A percentile compares a stretch with the other conserved stretches of the same genome.
These are phyloP conservation scores for Termitomyces titanicus DNA, from an alignment of 768 basidiomycete genomes.

Conservation along the genomic window DNA sequence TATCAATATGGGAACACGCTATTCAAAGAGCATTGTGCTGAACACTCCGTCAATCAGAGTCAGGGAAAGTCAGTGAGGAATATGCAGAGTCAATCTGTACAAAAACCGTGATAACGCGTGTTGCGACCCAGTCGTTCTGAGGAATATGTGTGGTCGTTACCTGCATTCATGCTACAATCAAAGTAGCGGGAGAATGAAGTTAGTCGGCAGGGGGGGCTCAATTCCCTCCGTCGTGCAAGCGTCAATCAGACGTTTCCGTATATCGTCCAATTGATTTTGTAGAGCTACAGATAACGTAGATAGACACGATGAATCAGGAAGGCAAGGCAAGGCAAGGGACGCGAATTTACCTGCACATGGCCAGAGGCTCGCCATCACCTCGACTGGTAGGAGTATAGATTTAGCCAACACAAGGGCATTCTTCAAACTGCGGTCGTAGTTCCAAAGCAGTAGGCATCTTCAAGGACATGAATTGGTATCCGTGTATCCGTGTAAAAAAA, in stretches of 20 bases:
- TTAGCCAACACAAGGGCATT: slow-evolving; percentile 67
- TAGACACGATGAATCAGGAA: neutral
- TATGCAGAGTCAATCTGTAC: too few relatives aligned
- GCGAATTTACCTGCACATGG: slow-evolving; percentile 42
- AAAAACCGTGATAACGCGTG: too few relatives aligned
- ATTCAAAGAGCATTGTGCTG: too few relatives aligned
- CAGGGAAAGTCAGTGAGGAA: too few relatives aligned
- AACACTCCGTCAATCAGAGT: too few relatives aligned
- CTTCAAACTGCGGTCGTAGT: slow-evolving; percentile 51
- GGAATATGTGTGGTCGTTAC: too few relatives aligned
- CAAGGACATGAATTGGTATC: neutral
- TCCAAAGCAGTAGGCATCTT: slow-evolving; percentile 67
- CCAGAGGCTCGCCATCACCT: slow-evolving; percentile 70
- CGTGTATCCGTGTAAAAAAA: neutral
- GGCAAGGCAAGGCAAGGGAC: neutral
- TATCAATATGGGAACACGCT: too few relatives aligned
- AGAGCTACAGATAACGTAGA: slow-evolving; percentile 30
- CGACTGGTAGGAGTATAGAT: slow-evolving; percentile 56
- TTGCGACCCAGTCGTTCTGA: too few relatives aligned
- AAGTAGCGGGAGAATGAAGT: slow-evolving; percentile 32
- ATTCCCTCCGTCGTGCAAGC: slow-evolving; percentile 43
- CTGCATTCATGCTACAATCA: neutral
- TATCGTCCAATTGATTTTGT: slow-evolving; percentile 42
- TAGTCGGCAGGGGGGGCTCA: slow-evolving; percentile 36
- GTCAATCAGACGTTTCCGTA: slow-evolving; percentile 45